Percentiles rank a stretch among this genome's conserved stretches.
These are phyloP conservation scores for Anisogramma anomala DNA, from an alignment of 2,329 filamentous ascomycete species.

Conservation along the genomic window DNA sequence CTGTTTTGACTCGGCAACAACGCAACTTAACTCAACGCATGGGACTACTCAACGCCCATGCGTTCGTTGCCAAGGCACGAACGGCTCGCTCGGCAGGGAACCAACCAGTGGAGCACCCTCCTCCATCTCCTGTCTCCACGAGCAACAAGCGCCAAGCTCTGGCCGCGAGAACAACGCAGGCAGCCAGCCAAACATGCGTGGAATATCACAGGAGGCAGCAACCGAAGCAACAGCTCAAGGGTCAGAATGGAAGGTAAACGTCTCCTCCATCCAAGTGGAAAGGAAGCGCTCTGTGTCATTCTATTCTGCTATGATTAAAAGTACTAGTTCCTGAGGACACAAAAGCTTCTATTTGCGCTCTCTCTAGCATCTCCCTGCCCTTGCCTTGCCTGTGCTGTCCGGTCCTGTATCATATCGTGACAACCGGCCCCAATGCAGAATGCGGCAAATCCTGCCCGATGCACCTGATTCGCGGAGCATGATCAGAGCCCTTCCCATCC, in stretches of 20 bases:
- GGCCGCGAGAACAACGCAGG: too few species aligned
- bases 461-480: too few species aligned
- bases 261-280: not conserved
- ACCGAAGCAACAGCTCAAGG: too few species aligned
- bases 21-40: too few species aligned
- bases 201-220: not conserved
- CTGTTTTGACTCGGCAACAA: too few species aligned
- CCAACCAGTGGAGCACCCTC: not conserved
- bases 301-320: constrained; percentile 15
- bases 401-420: too few species aligned
- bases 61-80: not conserved
- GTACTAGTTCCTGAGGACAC: constrained; percentile 6
- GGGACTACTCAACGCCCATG: too few species aligned
- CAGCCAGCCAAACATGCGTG: not conserved
- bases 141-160: not conserved
- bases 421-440: too few species aligned
- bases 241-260: not conserved
- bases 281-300: not conserved
- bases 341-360: not conserved
- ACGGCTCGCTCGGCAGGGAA: not conserved
- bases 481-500: too few species aligned
- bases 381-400: not conserved
- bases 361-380: not conserved
- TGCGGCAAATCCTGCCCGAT: not conserved
- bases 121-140: not conserved